Evolutionary conservation across 257 asterid species (phyloP).

Genomic region (Jacaranda copaia): DNA sequence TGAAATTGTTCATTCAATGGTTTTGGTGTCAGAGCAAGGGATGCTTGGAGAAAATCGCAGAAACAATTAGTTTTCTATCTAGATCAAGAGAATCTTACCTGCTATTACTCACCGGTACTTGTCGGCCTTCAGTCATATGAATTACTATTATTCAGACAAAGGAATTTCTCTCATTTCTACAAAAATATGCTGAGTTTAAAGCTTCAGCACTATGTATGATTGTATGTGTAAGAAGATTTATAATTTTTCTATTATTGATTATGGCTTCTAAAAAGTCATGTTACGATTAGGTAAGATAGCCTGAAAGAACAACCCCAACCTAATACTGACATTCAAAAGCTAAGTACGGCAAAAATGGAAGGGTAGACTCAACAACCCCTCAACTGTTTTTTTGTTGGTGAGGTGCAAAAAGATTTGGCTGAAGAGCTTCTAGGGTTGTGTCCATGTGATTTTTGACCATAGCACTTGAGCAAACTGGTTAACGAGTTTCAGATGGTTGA

Average conservation of each 20-base stretch:
- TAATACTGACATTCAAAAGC: not conserved
- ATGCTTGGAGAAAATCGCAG: slow-evolving; percentile 91
- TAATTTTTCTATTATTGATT: not conserved
- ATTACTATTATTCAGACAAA: slow-evolving; percentile 4
- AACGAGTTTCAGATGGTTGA: slow-evolving; percentile 91
- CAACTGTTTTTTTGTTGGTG: slow-evolving; percentile 53
- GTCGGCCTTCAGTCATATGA: slow-evolving; percentile 14
- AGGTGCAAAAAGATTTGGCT: slow-evolving; percentile 79
- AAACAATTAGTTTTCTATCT: slow-evolving; percentile 72
- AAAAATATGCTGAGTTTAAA: not conserved
- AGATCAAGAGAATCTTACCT: slow-evolving; percentile 62
- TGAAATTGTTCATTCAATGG: slow-evolving; percentile 22
- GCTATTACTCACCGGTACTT: slow-evolving; percentile 85
- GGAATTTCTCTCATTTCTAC: slow-evolving; percentile 18
- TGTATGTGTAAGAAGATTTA: not conserved
- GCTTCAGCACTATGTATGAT: not conserved
- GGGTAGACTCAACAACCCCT: not conserved
- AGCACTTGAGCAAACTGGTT: slow-evolving; percentile 94
- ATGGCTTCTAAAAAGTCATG: slow-evolving; percentile 1
- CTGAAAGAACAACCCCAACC: not conserved
- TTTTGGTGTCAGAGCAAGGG: slow-evolving; percentile 80
- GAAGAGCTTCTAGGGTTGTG: slow-evolving; percentile 75
- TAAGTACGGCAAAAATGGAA: not conserved
- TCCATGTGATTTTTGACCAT: slow-evolving; percentile 86
- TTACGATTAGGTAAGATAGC: not conserved